Conservation (phyloP, 805 yeast genomes). For the Nakazawaea laoshanensis region DNA sequence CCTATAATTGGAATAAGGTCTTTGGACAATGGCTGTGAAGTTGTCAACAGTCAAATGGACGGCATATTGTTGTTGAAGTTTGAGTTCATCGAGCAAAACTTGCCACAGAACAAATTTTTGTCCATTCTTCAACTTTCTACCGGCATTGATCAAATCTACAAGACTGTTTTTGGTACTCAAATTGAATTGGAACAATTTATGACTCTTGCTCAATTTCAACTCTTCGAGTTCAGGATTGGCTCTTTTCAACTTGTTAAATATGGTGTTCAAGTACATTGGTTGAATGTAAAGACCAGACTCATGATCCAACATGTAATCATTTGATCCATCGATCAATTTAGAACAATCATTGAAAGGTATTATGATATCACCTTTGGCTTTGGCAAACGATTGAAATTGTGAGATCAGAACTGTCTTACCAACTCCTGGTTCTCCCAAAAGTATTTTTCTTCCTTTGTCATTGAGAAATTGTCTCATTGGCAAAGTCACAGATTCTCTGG, state of each 20-base stretch:
- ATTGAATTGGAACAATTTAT: slow-evolving; percentile 22
- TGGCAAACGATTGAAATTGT: slow-evolving; percentile 57
- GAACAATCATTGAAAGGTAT: slow-evolving; percentile 60
- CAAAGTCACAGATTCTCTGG: slow-evolving; percentile 39
- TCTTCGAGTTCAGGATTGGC: slow-evolving; percentile 34
- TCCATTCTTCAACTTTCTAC: slow-evolving; percentile 12
- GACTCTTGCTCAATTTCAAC: slow-evolving; percentile 24
- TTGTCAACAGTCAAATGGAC: slow-evolving; percentile 68
- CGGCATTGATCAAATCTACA: slow-evolving; percentile 31
- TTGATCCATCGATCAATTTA: slow-evolving; percentile 60
- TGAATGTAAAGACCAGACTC: slow-evolving; percentile 50
- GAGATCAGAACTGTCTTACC: slow-evolving; percentile 73
- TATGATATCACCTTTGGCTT: slow-evolving; percentile 34
- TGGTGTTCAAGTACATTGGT: slow-evolving; percentile 64
- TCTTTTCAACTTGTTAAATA: slow-evolving; percentile 42
- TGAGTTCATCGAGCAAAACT: slow-evolving; percentile 47
- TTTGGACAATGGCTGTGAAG: slow-evolving; percentile 52
- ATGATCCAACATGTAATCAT: slow-evolving; percentile 53
- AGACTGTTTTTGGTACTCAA: slow-evolving; percentile 23
- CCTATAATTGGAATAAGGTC: slow-evolving; percentile 51
- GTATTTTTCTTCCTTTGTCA: slow-evolving; percentile 36
- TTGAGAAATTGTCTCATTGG: slow-evolving; percentile 30
- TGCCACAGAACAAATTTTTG: slow-evolving; percentile 36
- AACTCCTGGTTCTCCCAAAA: slow-evolving; percentile 66
- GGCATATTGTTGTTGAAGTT: slow-evolving; percentile 41